phyloP scores from a whole-genome alignment of 805 yeast species.

The Pichia insulana region DNA sequence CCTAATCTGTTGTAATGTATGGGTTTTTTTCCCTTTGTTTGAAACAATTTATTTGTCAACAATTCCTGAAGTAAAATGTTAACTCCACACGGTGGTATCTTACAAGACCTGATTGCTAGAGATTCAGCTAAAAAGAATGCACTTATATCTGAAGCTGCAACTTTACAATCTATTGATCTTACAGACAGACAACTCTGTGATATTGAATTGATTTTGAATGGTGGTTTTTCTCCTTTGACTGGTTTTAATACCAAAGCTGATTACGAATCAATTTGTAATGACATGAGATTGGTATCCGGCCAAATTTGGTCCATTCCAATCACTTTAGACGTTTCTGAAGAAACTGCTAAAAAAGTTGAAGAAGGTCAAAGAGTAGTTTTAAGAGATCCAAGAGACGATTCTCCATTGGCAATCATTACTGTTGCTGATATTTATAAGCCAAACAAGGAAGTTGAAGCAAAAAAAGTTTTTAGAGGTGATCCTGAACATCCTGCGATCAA shows the following conservation, averaged over 20 bases:
- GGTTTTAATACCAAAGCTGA: slow-evolving; percentile 63
- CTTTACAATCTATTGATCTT: slow-evolving; percentile 41
- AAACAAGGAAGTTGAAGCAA: slow-evolving; percentile 71
- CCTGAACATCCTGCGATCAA: slow-evolving; percentile 91
- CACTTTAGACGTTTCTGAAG: slow-evolving; percentile 64
- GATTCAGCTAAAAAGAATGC: slow-evolving; percentile 54
- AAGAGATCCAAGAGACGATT: slow-evolving; percentile 73
- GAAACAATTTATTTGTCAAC: no score
- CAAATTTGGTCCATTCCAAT: slow-evolving; percentile 89
- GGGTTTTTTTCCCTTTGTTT: background rate
- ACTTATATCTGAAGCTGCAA: slow-evolving; percentile 49
- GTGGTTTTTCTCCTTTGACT: slow-evolving; percentile 83
- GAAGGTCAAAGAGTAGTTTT: slow-evolving; percentile 61
- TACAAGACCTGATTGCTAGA: slow-evolving; percentile 78
- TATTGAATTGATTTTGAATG: slow-evolving; percentile 81
- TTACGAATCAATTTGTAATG: slow-evolving; percentile 57
- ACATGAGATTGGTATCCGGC: slow-evolving; percentile 66
- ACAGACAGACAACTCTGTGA: slow-evolving; percentile 91
- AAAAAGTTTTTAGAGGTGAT: slow-evolving; percentile 88
- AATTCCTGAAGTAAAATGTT: no score
- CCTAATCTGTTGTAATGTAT: no score
- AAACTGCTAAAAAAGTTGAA: slow-evolving; percentile 37
- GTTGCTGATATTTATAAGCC: slow-evolving; percentile 75
- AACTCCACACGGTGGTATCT: slow-evolving; percentile 85
- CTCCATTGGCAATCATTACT: slow-evolving; percentile 73